Percentiles rank a stretch among this genome's conserved stretches.
Conservation (phyloP, 768 basidiomycete genomes). For the Rickenella mellea region DNA sequence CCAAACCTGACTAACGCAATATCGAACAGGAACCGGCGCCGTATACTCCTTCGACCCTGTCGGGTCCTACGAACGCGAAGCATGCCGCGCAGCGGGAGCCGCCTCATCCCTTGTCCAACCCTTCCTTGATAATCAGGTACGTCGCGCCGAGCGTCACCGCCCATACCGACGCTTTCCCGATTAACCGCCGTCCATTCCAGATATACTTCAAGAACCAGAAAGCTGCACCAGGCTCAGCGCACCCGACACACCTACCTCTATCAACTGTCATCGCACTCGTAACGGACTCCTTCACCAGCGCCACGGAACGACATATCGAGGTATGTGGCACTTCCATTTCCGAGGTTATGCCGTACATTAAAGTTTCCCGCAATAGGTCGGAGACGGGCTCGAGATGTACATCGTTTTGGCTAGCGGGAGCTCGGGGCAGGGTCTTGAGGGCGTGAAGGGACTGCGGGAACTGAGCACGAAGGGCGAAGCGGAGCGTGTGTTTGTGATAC, state of each 20-base stretch:
- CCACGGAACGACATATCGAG: conserved; percentile 98
- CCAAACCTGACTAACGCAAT: neutral
- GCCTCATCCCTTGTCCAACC: conserved; percentile 94
- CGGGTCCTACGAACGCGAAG: conserved; percentile 94
- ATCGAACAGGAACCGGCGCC: conserved; percentile 70
- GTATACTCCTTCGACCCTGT: conserved; percentile 99
- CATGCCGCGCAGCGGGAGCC: conserved; percentile 92
- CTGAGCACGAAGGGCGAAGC: conserved; percentile 50
- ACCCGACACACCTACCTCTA: conserved; percentile 78
- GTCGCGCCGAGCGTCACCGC: conserved; percentile 17
- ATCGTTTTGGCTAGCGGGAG: conserved; percentile 70
- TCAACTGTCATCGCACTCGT: conserved; percentile 75
- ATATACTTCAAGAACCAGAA: conserved; percentile 97
- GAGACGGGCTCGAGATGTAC: conserved; percentile 91
- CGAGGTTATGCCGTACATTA: neutral
- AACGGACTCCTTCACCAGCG: conserved; percentile 93
- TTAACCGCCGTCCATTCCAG: conserved; percentile 31
- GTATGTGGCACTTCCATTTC: conserved; percentile 29
- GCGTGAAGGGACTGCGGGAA: conserved; percentile 50
- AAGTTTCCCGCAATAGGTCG: conserved; percentile 46
- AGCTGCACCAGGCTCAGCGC: conserved; percentile 58
- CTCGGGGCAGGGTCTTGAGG: conserved; percentile 47
- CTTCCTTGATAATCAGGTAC: conserved; percentile 95
- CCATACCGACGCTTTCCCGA: conserved; percentile 5
- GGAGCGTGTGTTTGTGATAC: conserved; percentile 69